Evolutionary conservation across 108 stramenopile species (phyloP), one percentile per base, ranked within the genome.

Genomic region (Cyclotella choctawhatcheeana): DNA sequence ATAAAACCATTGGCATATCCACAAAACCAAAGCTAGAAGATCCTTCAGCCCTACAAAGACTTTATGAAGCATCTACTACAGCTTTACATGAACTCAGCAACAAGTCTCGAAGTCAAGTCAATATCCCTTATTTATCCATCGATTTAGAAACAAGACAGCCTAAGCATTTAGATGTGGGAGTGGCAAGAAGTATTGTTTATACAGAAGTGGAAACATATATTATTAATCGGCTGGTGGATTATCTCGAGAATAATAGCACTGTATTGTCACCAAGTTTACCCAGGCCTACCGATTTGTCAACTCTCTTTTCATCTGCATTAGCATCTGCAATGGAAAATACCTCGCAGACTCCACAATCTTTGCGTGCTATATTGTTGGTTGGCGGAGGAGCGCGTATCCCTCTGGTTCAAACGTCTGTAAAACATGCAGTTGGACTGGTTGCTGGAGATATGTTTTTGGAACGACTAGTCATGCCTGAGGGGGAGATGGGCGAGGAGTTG

Each of bases 61-160:
- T 80, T 14, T 67, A 69, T 29, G 79, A 80, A 33, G 71, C 79
- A 30, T 80, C 79, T 54, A 64, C 71, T 40, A 48, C 66, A 4
- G 87, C 86, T 12, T 51, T 85, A 8, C 33, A 82, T 18, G 92
- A 93, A 81, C 65, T 91, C 21, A 85, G 83, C 22, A 81, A 65
- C 51, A 84, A 88, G 32, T 77, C 82, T 21, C 67, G 84, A 31
- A 66, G 81, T 43, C 62, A 83, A 27, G 69, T 93, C 31, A 87
- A 93, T 71, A 76, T 93, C 48, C 92, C 89, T 1, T 93, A 85
- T 63, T 74, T 91, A n/a, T 71, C 80, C 10, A 84, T 84, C 69
- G 76, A 84, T 54, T 10, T 77, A 20, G 26, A 52, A 33, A 81
- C 80, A 16, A 68, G 77, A 37, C 85, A 82, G 27, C 82, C 82